Evolutionary conservation across 306 rosid species (phyloP).

Genomic region (Myrica gale): DNA sequence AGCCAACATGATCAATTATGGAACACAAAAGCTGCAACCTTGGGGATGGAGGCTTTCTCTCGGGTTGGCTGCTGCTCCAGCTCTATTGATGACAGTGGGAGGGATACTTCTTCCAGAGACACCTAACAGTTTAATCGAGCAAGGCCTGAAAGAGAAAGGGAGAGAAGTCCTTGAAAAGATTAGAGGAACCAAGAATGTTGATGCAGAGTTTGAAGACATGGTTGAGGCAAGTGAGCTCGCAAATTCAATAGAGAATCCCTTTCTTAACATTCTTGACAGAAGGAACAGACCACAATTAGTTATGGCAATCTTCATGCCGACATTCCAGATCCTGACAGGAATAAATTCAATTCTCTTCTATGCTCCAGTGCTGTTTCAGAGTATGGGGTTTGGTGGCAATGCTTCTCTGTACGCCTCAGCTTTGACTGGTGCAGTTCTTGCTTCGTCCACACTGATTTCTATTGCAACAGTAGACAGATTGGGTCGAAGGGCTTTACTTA

Average conservation of each 20-base stretch:
- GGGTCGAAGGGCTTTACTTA: slow-evolving; percentile 70
- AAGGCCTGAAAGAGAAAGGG: slow-evolving; percentile 59
- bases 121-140: slow-evolving; percentile 81
- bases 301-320: slow-evolving; percentile 87
- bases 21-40: slow-evolving; percentile 66
- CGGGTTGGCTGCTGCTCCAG: slow-evolving; percentile 78
- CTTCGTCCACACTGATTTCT: slow-evolving; percentile 67
- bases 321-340: slow-evolving; percentile 83
- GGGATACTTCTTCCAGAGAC: slow-evolving; percentile 86
- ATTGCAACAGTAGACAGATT: slow-evolving; percentile 75
- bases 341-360: slow-evolving; percentile 84
- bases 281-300: slow-evolving; percentile 73
- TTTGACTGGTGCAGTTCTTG: slow-evolving; percentile 85
- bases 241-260: slow-evolving; percentile 60
- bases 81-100: slow-evolving; percentile 71
- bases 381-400: slow-evolving; percentile 75
- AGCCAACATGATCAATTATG: slow-evolving; percentile 87
- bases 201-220: slow-evolving; percentile 84
- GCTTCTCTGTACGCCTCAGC: slow-evolving; percentile 89
- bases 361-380: slow-evolving; percentile 84
- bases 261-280: slow-evolving; percentile 62
- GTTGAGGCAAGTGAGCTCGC: slow-evolving; percentile 76
- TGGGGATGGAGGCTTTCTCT: slow-evolving; percentile 98
- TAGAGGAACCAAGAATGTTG: slow-evolving; percentile 67
- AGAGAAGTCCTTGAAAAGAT: slow-evolving; percentile 59